These are phyloP conservation scores for Botrytis tulipae DNA, from an alignment of 2,329 filamentous ascomycete species.

Conservation along the genomic window DNA sequence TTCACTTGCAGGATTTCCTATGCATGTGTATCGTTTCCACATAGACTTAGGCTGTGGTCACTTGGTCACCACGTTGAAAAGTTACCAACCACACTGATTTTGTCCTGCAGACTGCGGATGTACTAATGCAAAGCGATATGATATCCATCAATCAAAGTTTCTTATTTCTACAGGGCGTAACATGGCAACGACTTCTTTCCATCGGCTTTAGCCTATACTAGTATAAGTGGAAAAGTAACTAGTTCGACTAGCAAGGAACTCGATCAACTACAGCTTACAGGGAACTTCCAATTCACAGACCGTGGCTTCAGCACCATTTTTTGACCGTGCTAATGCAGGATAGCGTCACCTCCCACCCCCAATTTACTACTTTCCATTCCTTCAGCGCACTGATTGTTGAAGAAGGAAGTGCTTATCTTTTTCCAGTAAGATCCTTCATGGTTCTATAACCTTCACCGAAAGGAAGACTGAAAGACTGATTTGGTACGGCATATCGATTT, in stretches of 20 bases:
- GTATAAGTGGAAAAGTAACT: not conserved
- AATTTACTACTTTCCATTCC: not conserved
- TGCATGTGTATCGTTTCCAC: constrained; percentile 14
- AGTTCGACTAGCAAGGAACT: constrained; percentile 10
- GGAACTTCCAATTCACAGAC: not conserved
- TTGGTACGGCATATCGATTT: not conserved
- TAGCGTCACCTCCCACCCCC: constrained; percentile 14
- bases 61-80: constrained; percentile 22
- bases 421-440: not conserved
- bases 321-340: constrained; percentile 14
- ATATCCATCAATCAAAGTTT: constrained; percentile 18
- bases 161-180: constrained; percentile 18
- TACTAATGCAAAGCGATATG: constrained; percentile 23
- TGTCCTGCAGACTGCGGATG: constrained; percentile 22
- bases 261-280: constrained; percentile 11
- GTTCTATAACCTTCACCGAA: not conserved
- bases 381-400: constrained; percentile 9
- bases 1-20: constrained; percentile 18
- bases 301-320: constrained; percentile 2
- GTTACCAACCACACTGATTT: constrained; percentile 23
- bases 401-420: constrained; percentile 2
- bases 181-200: constrained; percentile 16
- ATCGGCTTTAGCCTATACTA: constrained; percentile 10
- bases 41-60: constrained; percentile 15
- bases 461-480: not conserved